Base-by-base conservation (phyloP, 768 basidiomycete genomes). In the Boletus sp. region DNA sequence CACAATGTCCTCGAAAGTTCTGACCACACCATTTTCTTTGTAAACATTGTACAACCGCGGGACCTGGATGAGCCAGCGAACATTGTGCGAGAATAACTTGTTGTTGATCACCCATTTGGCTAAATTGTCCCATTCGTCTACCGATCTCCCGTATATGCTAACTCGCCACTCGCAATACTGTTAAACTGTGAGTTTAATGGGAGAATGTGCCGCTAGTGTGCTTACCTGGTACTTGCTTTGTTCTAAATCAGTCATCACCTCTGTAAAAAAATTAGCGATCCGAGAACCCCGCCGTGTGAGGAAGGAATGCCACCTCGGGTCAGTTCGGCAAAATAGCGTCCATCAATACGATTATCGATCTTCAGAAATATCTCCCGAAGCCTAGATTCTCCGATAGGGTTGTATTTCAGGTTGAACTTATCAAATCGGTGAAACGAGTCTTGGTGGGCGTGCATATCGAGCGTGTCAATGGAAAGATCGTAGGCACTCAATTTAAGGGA, bases 381-480 rank as follows among this genome's bases (percentile, higher is more conserved):
- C 32, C 97, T 78, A 5, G 91, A 94, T 72, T 98, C 95, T 53
- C 97, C 97, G 55, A 94, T 93, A 0, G 94, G 95, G 63, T 97
- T 97, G 70, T 98, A 98, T 72, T 98, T 93, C 40, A 97, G 76
- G 63, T 98, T 98, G 75, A 98, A 98, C 67, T 96, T 93, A 75
- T 97, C 97, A 66, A 97, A 98, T 14, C 97, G 89, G 70, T 99
- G 96, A 79, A 99, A 98, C 2, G 94, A 91, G 65, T 97, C 95
- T 59, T 91, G 88, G 70, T 99, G 96, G 0, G 96, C 97, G 59
- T 98, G 97, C 97, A 99, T 99, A 67, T 99, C 97, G 38, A 99
- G 82, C 4, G 97, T 99, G 67, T 99, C 97, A 67, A 99, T 98
- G 11, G 94, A 97, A 33, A 99, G 81, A 62, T 99, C 97, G 70